Base-by-base conservation (phyloP, 2,329 filamentous ascomycete species). In the Ceratocystis cacaofunesta region DNA sequence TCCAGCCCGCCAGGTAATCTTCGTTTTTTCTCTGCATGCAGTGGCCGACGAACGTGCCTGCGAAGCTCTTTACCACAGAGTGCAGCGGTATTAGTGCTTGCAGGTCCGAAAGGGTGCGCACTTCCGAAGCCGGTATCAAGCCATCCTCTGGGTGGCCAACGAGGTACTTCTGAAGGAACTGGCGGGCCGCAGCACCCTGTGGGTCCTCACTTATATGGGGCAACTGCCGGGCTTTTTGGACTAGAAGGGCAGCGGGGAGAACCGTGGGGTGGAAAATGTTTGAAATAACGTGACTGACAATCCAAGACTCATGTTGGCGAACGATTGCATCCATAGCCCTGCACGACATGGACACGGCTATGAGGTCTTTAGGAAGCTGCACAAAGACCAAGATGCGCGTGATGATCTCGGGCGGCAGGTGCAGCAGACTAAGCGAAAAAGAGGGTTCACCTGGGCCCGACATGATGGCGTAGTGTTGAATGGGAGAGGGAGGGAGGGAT, bases 321-420 rank as follows among this genome's bases (percentile, higher is more conserved):
- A 63, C 50, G 25, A 68, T 10, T 6, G 22, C 30, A 12, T 25
- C 12, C 1, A 62, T 6, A 2, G 36, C 6, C n/a, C 41, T 43
- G 15, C 63, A 68, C 4, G 60, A 61, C 19, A 17, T 6, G 19
- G 61, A 50, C 32, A 60, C 25, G n/a, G 63, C 32, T 17, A 43
- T 22, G 22, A 67, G 28, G 32, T 67, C 66, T 17, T 19, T 28
- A 25, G 55, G 25, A 1, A 28, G 46, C 19, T 52, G 32, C 41
- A 46, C 25, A 6, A 30, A 43, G 32, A n/a, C 41, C 28, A 67
- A 28, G 36, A 65, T 60, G 19, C 32, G 46, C 5, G 61, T 43
- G 19, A 65, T 15, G 17, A 67, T 28, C 50, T 67, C 66, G 8
- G 36, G n/a, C 6, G 66, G 66, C 6, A 67, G 46, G n/a, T 41